Percentiles rank a stretch among this genome's conserved stretches.
Evolutionary conservation across 805 yeast genomes (phyloP).

Genomic region (Hyphopichia homilentoma): DNA sequence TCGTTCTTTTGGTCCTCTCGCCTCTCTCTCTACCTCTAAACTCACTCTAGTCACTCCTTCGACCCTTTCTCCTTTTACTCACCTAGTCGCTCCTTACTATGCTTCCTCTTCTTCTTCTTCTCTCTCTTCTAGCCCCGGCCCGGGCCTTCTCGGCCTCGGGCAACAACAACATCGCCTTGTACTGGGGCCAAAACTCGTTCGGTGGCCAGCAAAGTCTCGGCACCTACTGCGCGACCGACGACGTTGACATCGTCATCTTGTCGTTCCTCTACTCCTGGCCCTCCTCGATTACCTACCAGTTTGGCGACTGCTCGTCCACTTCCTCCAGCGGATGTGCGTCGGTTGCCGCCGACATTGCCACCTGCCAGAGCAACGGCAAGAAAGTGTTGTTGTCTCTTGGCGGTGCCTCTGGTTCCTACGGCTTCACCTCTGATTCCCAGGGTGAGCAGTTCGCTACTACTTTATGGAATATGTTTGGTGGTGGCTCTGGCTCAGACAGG

Average conservation of each 20-base stretch:
- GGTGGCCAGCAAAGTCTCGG: slow-evolving; percentile 33
- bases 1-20: not conserved
- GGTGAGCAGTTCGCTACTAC: slow-evolving; percentile 54
- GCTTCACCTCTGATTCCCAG: slow-evolving; percentile 34
- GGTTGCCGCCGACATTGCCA: slow-evolving; percentile 57
- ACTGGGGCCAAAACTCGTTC: slow-evolving; percentile 84
- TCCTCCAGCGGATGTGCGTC: slow-evolving; percentile 42
- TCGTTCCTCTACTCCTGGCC: slow-evolving; percentile 71
- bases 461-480: slow-evolving; percentile 39
- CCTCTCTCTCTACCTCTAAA: not conserved
- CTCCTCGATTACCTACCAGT: slow-evolving; percentile 36
- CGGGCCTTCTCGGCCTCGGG: slow-evolving; percentile 30
- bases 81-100: not conserved
- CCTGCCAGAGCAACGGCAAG: slow-evolving; percentile 78
- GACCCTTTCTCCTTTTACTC: not conserved
- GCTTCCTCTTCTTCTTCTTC: not conserved
- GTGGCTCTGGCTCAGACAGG: slow-evolving; percentile 25
- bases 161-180: slow-evolving; percentile 61
- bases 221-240: slow-evolving; percentile 60
- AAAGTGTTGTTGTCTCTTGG: slow-evolving; percentile 75
- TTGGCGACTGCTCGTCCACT: slow-evolving; percentile 42
- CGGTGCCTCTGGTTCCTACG: slow-evolving; percentile 39
- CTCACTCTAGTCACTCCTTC: slow-evolving; percentile 1
- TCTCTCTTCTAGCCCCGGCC: not conserved
- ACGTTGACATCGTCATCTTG: slow-evolving; percentile 67